Percentiles rank a stretch among this genome's conserved stretches.
phyloP scores from a whole-genome alignment of 495 filamentous ascomycete genomes.

The Penicillium lividum region DNA sequence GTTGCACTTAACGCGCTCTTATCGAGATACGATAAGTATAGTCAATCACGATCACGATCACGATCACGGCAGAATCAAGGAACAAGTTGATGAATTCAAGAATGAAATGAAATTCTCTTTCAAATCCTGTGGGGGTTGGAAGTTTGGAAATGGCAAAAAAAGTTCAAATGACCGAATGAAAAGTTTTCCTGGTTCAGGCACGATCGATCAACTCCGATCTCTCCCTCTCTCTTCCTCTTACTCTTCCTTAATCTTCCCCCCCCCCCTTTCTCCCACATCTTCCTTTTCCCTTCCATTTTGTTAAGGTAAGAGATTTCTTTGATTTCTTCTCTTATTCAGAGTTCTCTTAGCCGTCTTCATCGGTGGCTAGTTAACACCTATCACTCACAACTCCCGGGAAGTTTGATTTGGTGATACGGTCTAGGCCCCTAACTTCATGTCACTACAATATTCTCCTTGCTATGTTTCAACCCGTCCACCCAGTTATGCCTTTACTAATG shows the following conservation, averaged over 20 bases:
- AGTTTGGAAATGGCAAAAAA: constrained; percentile 15
- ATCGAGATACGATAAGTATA: constrained; percentile 7
- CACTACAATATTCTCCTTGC: not conserved
- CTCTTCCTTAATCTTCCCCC: constrained; percentile 4
- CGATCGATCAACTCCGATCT: constrained; percentile 19
- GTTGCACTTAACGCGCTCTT: constrained; percentile 40
- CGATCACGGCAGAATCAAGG: not conserved
- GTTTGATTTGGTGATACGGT: not conserved
- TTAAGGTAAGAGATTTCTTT: not conserved
- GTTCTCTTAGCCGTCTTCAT: not conserved
- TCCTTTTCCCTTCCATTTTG: not conserved
- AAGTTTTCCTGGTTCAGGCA: constrained; percentile 34
- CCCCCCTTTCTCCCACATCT: constrained; percentile 1
- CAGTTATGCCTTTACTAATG: not conserved
- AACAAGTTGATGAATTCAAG: not conserved
- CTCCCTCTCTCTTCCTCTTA: not conserved
- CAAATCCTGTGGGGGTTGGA: not conserved
- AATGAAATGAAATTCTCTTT: not conserved
- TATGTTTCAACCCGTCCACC: not conserved
- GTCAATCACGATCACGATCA: not conserved
- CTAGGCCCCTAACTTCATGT: not conserved
- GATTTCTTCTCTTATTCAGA: not conserved
- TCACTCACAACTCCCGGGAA: not conserved
- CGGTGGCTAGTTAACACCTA: not conserved
- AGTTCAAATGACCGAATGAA: constrained; percentile 12